Evolutionary conservation across 2,329 filamentous ascomycete genomes (phyloP), one percentile per base, ranked within the genome.

Genomic region (Ophiocordyceps unilateralis): DNA sequence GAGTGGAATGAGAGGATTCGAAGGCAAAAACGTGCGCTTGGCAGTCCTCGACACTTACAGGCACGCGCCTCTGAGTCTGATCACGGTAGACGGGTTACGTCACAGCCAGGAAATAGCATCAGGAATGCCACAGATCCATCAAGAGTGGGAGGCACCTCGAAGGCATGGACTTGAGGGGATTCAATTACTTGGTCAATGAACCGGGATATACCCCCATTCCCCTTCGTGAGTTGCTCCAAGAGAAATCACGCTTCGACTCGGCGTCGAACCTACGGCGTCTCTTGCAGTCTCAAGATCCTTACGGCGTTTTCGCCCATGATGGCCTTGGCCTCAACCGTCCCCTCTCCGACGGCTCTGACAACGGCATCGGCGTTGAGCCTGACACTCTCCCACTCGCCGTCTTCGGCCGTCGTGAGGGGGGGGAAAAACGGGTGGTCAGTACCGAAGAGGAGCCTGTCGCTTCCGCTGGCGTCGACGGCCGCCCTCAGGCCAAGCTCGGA

Each of bases 351-450:
- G 0, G 72, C 67, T 10, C 61, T 63, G 15, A 63, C 57, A n/a
- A 80, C 74, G 6, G 76, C 75, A 6, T 64, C 58, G 1, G 59
- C 61, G 45, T 69, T 70, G 49, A 66, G 45, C 41, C 57, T 72
- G 4, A 84, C 79, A 54, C 81, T 85, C 52, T 78, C 70, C 81
- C 81, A 86, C 51, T 78, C 70, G 32, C 68, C 71, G 48, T 74
- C 67, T 45, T 76, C 75, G 41, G 78, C 74, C 30, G 63, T 67
- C 26, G 68, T 70, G 17, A 87, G 60, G 1, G 83, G 83, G n/a
- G 83, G 83, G 59, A 89, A 89, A 63, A 89, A 88, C 0, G 83
- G 83, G 57, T 88, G 81, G 56, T 88, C 83, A 0, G 83, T 88
- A 22, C 83, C 84, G 61, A 89, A 89, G 67, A 89, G 73, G 41